Percentiles rank a stretch among this genome's conserved stretches.
These are phyloP conservation scores for Microbotryum intermedium DNA, from an alignment of 1,284 basidiomycete species.

Conservation along the genomic window DNA sequence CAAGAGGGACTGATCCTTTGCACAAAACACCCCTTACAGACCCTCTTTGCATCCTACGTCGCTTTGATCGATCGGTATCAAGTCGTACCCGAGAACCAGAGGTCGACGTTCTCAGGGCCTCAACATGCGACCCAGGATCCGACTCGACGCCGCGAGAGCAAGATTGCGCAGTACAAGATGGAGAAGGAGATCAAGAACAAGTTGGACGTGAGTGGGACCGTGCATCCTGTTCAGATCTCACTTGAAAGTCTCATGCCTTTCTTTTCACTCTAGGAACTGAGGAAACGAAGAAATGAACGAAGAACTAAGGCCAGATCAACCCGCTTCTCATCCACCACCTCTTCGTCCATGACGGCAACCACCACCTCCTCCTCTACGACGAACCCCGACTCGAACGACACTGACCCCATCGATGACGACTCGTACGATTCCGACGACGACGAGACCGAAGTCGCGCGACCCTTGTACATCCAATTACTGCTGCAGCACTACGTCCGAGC, in stretches of 20 bases:
- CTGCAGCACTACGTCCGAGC: constrained; percentile 65
- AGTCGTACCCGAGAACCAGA: constrained; percentile 56
- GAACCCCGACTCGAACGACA: neutral
- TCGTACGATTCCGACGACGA: constrained; percentile 42
- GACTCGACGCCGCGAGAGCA: constrained; percentile 63
- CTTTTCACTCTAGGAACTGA: constrained; percentile 31
- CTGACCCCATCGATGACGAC: constrained; percentile 6
- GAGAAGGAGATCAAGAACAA: constrained; percentile 66
- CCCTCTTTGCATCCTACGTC: constrained; percentile 52
- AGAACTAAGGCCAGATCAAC: constrained; percentile 46
- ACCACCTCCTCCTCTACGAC: constrained; percentile 2
- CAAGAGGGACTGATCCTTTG: too few species aligned
- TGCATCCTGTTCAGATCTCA: neutral
- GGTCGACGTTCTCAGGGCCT: constrained; percentile 10
- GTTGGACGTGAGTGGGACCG: constrained; percentile 54
- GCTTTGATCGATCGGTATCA: constrained; percentile 56
- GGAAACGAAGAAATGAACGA: constrained; percentile 11
- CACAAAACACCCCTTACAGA: constrained; percentile 13
- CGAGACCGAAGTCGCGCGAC: constrained; percentile 55
- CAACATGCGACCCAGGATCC: constrained; percentile 46
- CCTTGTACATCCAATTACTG: constrained; percentile 59
- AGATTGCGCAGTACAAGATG: constrained; percentile 75
- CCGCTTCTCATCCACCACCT: constrained; percentile 43
- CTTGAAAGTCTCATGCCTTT: constrained; percentile 8
- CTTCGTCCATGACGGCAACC: constrained; percentile 28